A percentile compares a stretch with the other conserved stretches of the same genome.
These are phyloP conservation scores for Corynascus novoguineensis DNA, from an alignment of 495 filamentous ascomycete species.

Conservation along the genomic window DNA sequence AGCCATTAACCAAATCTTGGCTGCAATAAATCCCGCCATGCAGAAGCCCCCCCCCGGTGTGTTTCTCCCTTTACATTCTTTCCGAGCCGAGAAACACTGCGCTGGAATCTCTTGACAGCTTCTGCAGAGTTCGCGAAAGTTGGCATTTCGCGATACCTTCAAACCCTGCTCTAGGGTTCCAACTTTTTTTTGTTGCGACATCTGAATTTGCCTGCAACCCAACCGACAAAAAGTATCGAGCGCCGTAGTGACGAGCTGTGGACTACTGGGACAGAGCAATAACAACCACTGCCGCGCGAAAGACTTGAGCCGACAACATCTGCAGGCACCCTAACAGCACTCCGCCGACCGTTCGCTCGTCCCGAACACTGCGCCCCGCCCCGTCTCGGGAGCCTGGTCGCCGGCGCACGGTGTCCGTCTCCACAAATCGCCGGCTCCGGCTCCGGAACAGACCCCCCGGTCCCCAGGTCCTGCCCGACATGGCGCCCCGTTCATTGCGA, in stretches of 20 bases:
- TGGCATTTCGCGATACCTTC: neutral
- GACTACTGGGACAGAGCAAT: neutral
- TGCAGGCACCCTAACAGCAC: neutral
- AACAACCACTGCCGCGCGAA: neutral
- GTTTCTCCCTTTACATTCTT: slow-evolving; percentile 9
- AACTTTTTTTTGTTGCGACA: neutral
- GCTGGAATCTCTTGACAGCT: slow-evolving; percentile 10
- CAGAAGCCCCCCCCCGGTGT: slow-evolving; percentile 4
- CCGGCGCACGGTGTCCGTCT: slow-evolving; percentile 8
- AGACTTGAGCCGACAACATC: neutral
- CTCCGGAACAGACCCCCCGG: neutral
- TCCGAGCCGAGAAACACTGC: neutral
- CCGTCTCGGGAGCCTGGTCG: neutral
- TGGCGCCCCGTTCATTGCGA: neutral
- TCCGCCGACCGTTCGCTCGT: neutral
- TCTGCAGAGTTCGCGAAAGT: neutral
- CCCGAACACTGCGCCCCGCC: neutral
- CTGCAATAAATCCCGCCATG: slow-evolving; percentile 21
- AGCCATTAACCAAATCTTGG: slow-evolving; percentile 17
- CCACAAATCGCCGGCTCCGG: slow-evolving; percentile 6
- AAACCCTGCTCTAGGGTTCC: neutral
- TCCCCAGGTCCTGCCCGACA: neutral
- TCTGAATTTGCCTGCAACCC: neutral
- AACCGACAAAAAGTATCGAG: neutral
- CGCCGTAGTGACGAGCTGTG: neutral